Conservation (phyloP, 2,329 filamentous ascomycete genomes). For the Lasiodiplodia gonubiensis region DNA sequence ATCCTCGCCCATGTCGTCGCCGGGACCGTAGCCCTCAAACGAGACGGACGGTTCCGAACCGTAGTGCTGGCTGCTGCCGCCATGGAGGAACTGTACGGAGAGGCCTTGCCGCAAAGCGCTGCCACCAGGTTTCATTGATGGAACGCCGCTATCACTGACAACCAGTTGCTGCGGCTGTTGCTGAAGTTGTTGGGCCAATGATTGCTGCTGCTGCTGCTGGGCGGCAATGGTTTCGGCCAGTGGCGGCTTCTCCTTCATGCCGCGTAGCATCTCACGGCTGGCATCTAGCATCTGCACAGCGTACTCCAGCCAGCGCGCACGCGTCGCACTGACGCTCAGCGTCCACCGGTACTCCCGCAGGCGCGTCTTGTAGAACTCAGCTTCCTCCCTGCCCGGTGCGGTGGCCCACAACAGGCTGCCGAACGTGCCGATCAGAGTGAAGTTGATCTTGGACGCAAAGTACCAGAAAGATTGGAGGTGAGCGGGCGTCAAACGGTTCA, state of each 20-base stretch:
- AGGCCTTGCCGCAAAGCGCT: background rate
- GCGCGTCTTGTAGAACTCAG: conserved; percentile 86
- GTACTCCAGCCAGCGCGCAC: conserved; percentile 58
- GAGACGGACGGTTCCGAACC: conserved; percentile 19
- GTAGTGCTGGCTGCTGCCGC: conserved; percentile 19
- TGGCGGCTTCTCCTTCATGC: conserved; percentile 51
- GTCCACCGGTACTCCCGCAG: conserved; percentile 95
- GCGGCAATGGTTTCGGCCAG: conserved; percentile 11
- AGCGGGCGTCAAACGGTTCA: conserved; percentile 84
- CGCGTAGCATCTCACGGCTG: conserved; percentile 50
- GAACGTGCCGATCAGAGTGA: conserved; percentile 93
- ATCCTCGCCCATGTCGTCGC: conserved; percentile 21
- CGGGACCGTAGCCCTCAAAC: conserved; percentile 8
- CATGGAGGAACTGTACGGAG: conserved; percentile 3
- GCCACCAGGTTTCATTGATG: conserved; percentile 13
- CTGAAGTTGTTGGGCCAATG: conserved; percentile 1
- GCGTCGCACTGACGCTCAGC: conserved; percentile 80
- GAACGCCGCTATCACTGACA: conserved; percentile 25
- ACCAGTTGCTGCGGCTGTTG: conserved; percentile 13
- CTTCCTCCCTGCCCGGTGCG: conserved; percentile 83
- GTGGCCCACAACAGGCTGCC: conserved; percentile 89
- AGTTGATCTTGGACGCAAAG: conserved; percentile 86
- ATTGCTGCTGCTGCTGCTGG: conserved; percentile 7
- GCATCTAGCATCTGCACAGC: conserved; percentile 55
- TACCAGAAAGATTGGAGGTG: conserved; percentile 95